phyloP scores from a whole-genome alignment of 78 protist genomes.

The Dictyostelium brefeldianum region DNA sequence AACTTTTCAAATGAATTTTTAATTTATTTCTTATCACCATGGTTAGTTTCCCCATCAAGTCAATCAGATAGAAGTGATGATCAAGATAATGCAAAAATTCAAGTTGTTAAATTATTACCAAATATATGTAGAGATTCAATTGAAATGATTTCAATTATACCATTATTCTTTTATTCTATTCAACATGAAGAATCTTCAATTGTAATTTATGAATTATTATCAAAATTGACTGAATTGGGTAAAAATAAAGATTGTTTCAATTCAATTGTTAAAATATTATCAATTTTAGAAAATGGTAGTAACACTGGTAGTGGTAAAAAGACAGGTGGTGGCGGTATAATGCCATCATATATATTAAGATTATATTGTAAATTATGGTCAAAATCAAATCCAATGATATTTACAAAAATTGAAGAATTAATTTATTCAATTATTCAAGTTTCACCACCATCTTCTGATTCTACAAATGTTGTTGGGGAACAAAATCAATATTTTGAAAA shows the following conservation, averaged over 20 bases:
- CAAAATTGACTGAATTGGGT: neutral
- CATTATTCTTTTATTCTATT: slow-evolving; percentile 13
- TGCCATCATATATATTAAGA: slow-evolving; percentile 19
- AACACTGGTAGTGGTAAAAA: neutral
- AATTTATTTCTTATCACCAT: slow-evolving; percentile 41
- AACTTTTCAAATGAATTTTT: slow-evolving; percentile 36
- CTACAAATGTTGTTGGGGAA: neutral
- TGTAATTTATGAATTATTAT: neutral
- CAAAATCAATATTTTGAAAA: slow-evolving; percentile 1
- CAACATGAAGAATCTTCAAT: slow-evolving; percentile 5
- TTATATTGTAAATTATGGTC: slow-evolving; percentile 9
- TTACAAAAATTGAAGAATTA: slow-evolving; percentile 39
- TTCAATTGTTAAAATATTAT: neutral
- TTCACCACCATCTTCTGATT: neutral
- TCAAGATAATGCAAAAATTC: neutral
- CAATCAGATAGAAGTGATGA: neutral
- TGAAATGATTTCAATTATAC: slow-evolving; percentile 10
- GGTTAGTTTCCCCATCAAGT: neutral
- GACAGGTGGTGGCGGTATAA: neutral
- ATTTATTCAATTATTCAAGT: neutral
- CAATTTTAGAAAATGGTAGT: neutral
- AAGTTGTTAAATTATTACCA: slow-evolving; percentile 7
- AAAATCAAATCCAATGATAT: slow-evolving; percentile 1
- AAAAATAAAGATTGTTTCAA: slow-evolving; percentile 11
- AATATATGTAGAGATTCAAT: neutral